These are phyloP conservation scores for Tolypocladium paradoxum DNA, from an alignment of 2,329 filamentous ascomycete species.

Conservation along the genomic window DNA sequence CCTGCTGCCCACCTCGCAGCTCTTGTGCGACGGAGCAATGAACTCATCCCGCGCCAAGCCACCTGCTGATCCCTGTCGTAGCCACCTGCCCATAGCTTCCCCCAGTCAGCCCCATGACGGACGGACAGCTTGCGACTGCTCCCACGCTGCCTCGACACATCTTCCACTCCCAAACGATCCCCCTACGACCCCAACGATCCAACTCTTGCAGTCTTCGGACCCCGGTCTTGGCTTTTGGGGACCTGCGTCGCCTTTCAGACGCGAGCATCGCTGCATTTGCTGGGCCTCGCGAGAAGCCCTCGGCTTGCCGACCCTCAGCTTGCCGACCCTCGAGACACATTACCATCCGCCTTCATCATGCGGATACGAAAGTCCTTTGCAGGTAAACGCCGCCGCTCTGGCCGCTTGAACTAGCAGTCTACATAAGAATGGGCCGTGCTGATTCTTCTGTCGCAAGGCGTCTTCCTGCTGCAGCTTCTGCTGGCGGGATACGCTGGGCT, in stretches of 20 bases:
- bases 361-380: conserved; percentile 83
- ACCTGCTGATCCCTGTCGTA: background rate
- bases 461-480: conserved; percentile 60
- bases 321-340: background rate
- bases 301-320: background rate
- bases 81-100: background rate
- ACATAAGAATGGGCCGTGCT: conserved; percentile 1
- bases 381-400: conserved; percentile 43
- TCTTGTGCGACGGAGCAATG: background rate
- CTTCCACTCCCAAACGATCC: background rate
- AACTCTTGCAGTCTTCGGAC: background rate
- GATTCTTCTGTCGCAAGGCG: conserved; percentile 35
- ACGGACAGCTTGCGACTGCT: background rate
- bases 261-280: background rate
- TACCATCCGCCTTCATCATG: conserved; percentile 37
- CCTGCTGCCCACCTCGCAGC: background rate
- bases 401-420: conserved; percentile 1
- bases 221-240: background rate
- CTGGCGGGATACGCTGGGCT: conserved; percentile 73
- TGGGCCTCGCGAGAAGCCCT: background rate
- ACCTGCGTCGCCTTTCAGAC: background rate
- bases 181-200: background rate
- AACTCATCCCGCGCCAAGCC: background rate
- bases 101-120: background rate
- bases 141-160: background rate